Conservation (phyloP, 352 stramenopile species). For the Aphanomyces euteiches region DNA sequence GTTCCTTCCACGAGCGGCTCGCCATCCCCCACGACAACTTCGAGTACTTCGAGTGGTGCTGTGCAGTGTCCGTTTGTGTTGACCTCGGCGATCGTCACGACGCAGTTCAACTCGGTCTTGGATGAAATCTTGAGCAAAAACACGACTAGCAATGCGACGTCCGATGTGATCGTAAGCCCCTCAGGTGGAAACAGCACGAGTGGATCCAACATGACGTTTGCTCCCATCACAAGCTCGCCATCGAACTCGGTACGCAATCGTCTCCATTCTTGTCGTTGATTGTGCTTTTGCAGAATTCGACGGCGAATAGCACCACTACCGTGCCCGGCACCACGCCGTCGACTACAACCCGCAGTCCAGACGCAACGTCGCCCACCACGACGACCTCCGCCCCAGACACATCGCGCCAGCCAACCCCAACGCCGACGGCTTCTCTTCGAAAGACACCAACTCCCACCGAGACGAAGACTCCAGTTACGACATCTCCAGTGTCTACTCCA, state of each 20-base stretch:
- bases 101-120: slow-evolving; percentile 4
- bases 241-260: too few species aligned
- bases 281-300: slow-evolving; percentile 2
- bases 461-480: too few species aligned
- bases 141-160: slow-evolving; percentile 27
- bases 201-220: slow-evolving; percentile 2
- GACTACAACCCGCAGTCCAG: slow-evolving; percentile 7
- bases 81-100: slow-evolving; percentile 26
- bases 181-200: slow-evolving; percentile 17
- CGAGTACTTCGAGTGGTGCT: background rate
- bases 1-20: slow-evolving; percentile 10
- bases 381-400: background rate
- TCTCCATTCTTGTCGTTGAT: too few species aligned
- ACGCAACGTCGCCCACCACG: slow-evolving; percentile 25
- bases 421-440: slow-evolving; percentile 13
- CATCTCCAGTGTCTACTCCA: background rate
- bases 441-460: background rate
- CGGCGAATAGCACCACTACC: slow-evolving; percentile 18
- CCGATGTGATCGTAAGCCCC: slow-evolving; percentile 2
- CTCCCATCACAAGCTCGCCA: background rate
- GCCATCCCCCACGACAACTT: background rate
- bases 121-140: slow-evolving; percentile 37
- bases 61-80: slow-evolving; percentile 28
- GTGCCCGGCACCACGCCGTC: slow-evolving; percentile 19
- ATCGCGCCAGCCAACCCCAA: slow-evolving; percentile 28